Evolutionary conservation across 768 basidiomycete genomes (phyloP), one percentile per base, ranked within the genome.

Genomic region (Agrocybe praecox): DNA sequence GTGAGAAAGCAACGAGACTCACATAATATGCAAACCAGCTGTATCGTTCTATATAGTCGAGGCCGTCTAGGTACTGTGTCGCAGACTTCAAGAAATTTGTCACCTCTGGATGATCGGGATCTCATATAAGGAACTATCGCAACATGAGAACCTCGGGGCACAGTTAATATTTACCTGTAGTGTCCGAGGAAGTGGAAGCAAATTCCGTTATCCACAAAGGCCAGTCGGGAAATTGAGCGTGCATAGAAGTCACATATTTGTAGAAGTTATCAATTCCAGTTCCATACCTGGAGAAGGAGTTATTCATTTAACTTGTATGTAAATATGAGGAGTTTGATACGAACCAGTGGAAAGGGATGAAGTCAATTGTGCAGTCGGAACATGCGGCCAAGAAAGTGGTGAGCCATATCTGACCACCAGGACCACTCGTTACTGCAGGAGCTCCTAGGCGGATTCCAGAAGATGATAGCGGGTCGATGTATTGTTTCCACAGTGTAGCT

Each of bases 161-260:
- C n/a, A n/a, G n/a, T n/a, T n/a, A n/a, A n/a, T n/a, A n/a, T n/a
- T 14, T 19, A 54, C 57, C 52, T 19, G 52, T 46, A 17, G 40
- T 26, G 17, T 58, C 23, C 17, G 48, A 18, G 17, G 48, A 18
- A 26, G 57, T 58, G 17, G 57, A 58, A 9, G 57, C 57, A 46
- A 46, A 58, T 24, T 77, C 74, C 2, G 75, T 76, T 2, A 77
- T 63, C 75, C 75, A 76, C 7, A 76, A 48, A 7, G 68, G 69
- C 6, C 66, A 65, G 5, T 64, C 55, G 45, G 72, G 70, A 52
- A 75, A 76, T 44, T 67, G 57, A 2, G 63, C 56, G 51, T 76
- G 69, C 61, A 77, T 70, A 10, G 63, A 58, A 59, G 61, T 64
- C 40, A 77, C 58, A 53, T 77, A 76, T 21, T 67, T 54, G 53